Percentiles rank a stretch among this genome's conserved stretches.
Evolutionary conservation across 148 eudicot genomes (phyloP).

Genomic region (Polygonum maritimum): DNA sequence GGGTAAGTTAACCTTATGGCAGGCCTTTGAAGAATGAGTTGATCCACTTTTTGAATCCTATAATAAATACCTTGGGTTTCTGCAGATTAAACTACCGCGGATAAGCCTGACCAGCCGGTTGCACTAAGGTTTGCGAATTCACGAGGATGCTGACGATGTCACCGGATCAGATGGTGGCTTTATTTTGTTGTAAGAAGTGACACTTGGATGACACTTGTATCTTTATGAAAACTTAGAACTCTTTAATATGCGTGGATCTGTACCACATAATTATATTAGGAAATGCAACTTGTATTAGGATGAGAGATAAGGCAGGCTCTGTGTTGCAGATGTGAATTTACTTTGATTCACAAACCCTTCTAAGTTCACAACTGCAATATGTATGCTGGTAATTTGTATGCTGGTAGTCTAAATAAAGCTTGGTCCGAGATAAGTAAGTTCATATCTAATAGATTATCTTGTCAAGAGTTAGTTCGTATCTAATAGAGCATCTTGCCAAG

Average conservation of each 20-base stretch:
- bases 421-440: background rate
- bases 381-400: background rate
- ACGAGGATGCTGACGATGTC: background rate
- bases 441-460: too few relatives aligned
- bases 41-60: too few relatives aligned
- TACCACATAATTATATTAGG: background rate
- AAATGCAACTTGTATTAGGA: background rate
- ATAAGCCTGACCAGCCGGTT: background rate
- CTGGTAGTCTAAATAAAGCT: background rate
- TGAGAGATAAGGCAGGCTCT: background rate
- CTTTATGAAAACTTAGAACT: background rate
- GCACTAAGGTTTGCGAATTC: background rate
- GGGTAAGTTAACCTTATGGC: constrained; percentile 18
- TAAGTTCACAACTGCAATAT: background rate
- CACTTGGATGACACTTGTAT: background rate
- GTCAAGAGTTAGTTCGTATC: too few relatives aligned
- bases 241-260: background rate
- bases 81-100: constrained; percentile 1
- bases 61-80: background rate
- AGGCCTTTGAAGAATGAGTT: too few relatives aligned
- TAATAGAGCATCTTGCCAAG: too few relatives aligned
- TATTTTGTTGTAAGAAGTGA: background rate
- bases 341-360: background rate
- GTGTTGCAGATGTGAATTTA: background rate
- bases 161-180: background rate